phyloP scores from a whole-genome alignment of 1,139 yeast genomes.

The Wickerhamiella infanticola region DNA sequence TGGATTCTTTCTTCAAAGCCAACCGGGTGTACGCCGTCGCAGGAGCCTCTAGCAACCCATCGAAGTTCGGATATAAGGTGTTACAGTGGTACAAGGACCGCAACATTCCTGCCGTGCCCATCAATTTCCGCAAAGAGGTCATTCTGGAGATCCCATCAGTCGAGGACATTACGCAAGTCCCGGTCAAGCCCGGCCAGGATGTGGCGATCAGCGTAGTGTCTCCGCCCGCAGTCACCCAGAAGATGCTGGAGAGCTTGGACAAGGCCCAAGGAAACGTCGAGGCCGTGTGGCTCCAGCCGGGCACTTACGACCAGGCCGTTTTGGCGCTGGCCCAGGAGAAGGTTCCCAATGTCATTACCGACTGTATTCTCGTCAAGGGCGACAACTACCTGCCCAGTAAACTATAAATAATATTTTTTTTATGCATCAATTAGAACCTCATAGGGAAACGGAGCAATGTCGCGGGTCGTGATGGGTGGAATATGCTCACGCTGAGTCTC shows the following conservation, averaged over 20 bases:
- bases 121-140: constrained; percentile 39
- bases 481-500: constrained; percentile 49
- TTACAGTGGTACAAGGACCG: constrained; percentile 51
- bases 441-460: constrained; percentile 54
- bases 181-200: constrained; percentile 19
- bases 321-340: constrained; percentile 29
- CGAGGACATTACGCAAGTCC: constrained; percentile 26
- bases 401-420: constrained; percentile 8
- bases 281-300: constrained; percentile 76
- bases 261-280: constrained; percentile 28
- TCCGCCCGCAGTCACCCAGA: constrained; percentile 46
- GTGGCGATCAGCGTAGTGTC: constrained; percentile 39
- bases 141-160: constrained; percentile 35
- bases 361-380: constrained; percentile 59
- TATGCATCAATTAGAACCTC: constrained; percentile 17
- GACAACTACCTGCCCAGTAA: constrained; percentile 32
- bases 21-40: constrained; percentile 45
- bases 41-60: constrained; percentile 55
- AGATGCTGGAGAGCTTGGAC: constrained; percentile 32
- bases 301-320: constrained; percentile 46
- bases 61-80: constrained; percentile 59
- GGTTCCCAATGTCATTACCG: constrained; percentile 32
- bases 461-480: constrained; percentile 59
- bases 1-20: constrained; percentile 35
- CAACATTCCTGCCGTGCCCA: constrained; percentile 45